Evolutionary conservation across 805 yeast species (phyloP).

Genomic region (Starmerella tilneyi): DNA sequence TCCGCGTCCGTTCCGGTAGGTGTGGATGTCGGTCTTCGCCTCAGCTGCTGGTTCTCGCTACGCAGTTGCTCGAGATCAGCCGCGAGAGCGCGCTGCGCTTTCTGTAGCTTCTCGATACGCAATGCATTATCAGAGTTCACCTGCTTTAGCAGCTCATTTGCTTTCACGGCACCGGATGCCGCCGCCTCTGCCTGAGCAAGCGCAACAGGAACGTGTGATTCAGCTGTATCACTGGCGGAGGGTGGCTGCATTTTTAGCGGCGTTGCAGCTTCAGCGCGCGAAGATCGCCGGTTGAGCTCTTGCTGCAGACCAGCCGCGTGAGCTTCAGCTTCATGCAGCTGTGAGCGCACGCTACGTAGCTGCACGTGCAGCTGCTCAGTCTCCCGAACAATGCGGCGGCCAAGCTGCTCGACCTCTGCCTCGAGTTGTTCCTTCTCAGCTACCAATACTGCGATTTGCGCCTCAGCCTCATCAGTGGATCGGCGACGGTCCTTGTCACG

Average conservation of each 20-base stretch:
- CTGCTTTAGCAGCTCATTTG: slow-evolving; percentile 29
- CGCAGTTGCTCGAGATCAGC: slow-evolving; percentile 31
- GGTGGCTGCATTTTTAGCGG: neutral
- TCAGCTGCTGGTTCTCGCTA: slow-evolving; percentile 20
- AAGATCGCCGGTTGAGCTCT: slow-evolving; percentile 5
- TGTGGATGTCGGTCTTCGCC: slow-evolving; percentile 3
- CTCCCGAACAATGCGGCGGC: slow-evolving; percentile 54
- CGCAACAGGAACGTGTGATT: neutral
- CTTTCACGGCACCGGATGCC: slow-evolving; percentile 26
- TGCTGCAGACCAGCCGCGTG: slow-evolving; percentile 14
- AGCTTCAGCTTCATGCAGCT: slow-evolving; percentile 19
- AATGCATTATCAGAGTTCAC: slow-evolving; percentile 32
- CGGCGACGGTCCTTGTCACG: slow-evolving; percentile 48
- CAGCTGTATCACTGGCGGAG: neutral
- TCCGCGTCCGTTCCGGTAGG: slow-evolving; percentile 2
- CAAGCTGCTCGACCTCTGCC: slow-evolving; percentile 38
- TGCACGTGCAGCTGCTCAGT: slow-evolving; percentile 49
- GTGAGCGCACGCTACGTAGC: slow-evolving; percentile 21
- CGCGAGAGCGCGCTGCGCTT: slow-evolving; percentile 29
- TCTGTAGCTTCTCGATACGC: slow-evolving; percentile 32
- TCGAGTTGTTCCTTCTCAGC: slow-evolving; percentile 60
- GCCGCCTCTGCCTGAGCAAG: slow-evolving; percentile 18
- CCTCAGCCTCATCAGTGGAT: slow-evolving; percentile 46
- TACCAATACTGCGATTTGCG: slow-evolving; percentile 39
- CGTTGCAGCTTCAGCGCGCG: neutral